Evolutionary conservation across 345 rosid genomes (phyloP), one percentile per base, ranked within the genome.

Genomic region (Streptanthus diversifolius): DNA sequence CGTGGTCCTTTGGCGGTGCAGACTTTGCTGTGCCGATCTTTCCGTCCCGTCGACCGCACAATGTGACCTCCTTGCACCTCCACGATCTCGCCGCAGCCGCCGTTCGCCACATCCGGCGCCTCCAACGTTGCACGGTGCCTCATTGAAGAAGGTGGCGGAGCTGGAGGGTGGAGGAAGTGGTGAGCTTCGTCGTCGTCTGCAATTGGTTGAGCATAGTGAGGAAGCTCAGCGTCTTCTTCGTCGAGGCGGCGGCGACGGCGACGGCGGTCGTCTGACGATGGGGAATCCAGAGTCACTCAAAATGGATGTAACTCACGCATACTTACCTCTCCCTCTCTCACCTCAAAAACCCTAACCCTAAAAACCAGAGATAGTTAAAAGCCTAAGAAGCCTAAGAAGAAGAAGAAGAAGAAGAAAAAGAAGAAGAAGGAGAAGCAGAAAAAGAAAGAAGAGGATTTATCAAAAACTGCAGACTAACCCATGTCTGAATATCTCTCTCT

Each of bases 11-110:
- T 93, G 0, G 97, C 93, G 0, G 98, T 93, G 71, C 97, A 93
- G 27, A 93, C 98, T 75, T 93, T 93, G 80, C 96, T 93, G 79
- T 93, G 98, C 0, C 97, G 88, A 74, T 93, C 98, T 81, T 93
- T 93, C 59, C 96, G 80, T 43, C 96, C 98, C 0, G 90, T 91
- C 2, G 98, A 87, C 67, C 98, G 87, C 1, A 93, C 92, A 93
- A 93, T 93, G 98, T 87, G 98, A 71, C 97, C 98, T 24, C 98
- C 98, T 82, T 93, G 96, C 15, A 93, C 98, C 80, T 90, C 97
- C 51, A 93, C 96, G 49, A 93, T 93, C 87, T 93, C 84, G 21
- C 91, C 82, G 53, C 89, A 75, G 1, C 84, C 85, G 14, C 73
- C 67, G 80, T 53, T 72, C 2, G 44, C 13, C 43, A 52, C 10